Base-by-base conservation (phyloP, 495 filamentous ascomycete genomes). In the Pyrenula aspistea region DNA sequence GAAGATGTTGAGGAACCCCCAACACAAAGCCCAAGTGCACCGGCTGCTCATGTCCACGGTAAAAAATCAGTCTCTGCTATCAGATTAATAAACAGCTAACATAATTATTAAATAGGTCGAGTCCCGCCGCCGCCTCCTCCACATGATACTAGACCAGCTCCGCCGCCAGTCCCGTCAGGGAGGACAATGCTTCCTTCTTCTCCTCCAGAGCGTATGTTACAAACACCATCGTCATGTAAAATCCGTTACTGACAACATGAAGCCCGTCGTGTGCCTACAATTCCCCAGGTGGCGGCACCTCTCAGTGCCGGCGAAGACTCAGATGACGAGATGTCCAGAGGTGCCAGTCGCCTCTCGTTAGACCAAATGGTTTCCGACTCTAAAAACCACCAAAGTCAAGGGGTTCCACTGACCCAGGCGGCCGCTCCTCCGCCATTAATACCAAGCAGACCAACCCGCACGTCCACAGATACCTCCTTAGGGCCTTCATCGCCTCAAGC, bases 251-350 rank as follows among this genome's bases (percentile, higher is more conserved):
- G 55, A 72, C 55, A 53, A 25, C 49, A 2, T 2, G 12, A 22
- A 88, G 84, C 79, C 55, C 83, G 83, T 58, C 77, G 82, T 48
- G 71, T 74, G 20, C 75, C 77, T 61, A 78, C 76, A 23, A 65
- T 73, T 58, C 69, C 77, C 10, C 67, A 69, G 49, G 71, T 70
- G 55, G 67, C 78, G 51, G 71, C 74, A 53, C 88, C 88, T 49
- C 84, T 79, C 25, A 91, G 84, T 59, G 77, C 82, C 57, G 92
- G 91, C 23, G 94, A 91, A 4, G 89, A 85, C 64, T 96, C 92
- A 10, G 94, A 95, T 69, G 94, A 97, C 69, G 93, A 98, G 65
- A 73, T 95, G 69, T 93, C 89, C n/a, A 70, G 81, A 53, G 77
- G 79, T 59, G 73, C 83, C 22, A 66, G 65, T 53, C 77, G 69